Conservation (phyloP, 2,329 filamentous ascomycete genomes). For the Colletotrichum sojae region DNA sequence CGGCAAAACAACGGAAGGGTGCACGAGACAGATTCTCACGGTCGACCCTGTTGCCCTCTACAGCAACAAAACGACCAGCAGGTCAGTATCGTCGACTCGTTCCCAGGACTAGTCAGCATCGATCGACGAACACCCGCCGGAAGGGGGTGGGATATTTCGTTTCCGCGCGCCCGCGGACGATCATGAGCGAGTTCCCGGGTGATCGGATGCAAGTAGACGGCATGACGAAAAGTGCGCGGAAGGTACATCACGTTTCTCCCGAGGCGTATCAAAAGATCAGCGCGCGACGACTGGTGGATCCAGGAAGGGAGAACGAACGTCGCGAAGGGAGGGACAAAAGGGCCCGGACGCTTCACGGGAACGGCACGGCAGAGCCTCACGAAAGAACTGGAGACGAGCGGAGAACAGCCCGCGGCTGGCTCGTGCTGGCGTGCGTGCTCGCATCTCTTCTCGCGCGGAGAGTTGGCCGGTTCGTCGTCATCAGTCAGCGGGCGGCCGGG, state of each 20-base stretch:
- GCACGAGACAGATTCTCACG: conserved; percentile 15
- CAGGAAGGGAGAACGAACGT: not conserved
- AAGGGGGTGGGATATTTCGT: not conserved
- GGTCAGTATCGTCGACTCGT: not conserved
- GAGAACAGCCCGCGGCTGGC: conserved; percentile 10
- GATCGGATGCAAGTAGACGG: not conserved
- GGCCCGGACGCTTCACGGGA: not conserved
- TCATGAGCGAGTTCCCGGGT: too few species aligned
- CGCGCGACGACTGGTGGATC: not conserved
- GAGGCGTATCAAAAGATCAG: conserved; percentile 34
- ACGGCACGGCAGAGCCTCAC: conserved; percentile 31
- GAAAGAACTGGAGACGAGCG: not conserved
- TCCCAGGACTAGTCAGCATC: not conserved
- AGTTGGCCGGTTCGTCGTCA: too few species aligned
- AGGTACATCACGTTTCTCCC: conserved; percentile 3
- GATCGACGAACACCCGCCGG: not conserved
- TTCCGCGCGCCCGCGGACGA: conserved; percentile 4
- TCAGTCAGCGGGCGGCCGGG: conserved; percentile 4
- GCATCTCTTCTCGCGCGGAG: not conserved
- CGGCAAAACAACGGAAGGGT: not conserved
- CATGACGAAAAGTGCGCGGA: conserved; percentile 12
- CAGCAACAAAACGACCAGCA: not conserved
- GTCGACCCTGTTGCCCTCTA: not conserved
- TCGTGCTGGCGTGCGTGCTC: conserved; percentile 2
- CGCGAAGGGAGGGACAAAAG: not conserved